Evolutionary conservation across 2,329 filamentous ascomycete genomes (phyloP), one percentile per base, ranked within the genome.

Genomic region (Colletotrichum navitas): DNA sequence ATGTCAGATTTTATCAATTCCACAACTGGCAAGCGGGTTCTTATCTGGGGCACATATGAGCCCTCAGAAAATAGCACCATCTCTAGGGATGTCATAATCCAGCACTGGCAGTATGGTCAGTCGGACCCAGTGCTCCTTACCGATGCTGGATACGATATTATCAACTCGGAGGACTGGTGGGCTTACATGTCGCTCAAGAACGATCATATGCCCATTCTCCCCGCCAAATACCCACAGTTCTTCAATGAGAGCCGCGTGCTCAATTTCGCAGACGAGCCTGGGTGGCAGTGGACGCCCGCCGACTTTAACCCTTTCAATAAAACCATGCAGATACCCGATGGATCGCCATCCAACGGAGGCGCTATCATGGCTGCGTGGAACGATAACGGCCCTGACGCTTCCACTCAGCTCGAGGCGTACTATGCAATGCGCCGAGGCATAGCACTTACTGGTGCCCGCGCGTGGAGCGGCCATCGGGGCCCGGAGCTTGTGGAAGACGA

Each of bases 121-220:
- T 85, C 84, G 1, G 83, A 85, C 66, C 84, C 84, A 0, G 74
- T 84, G 0, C 73, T 79, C 12, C 80, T 86, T 0, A 77, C 82
- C 14, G 68, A 75, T 1, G 75, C 79, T 5, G 80, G 79, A 1
- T 84, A 85, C 68, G 67, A 78, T 0, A 43, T 85, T 12, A 78
- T 86, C 77, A 86, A 86, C 73, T 85, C 83, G 0, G 79, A 86
- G 54, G 84, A 86, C 72, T 85, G 83, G 83, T 86, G 84, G 86
- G 85, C 84, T 0, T 88, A 89, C 73, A 86, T 88, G 81, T 84
- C 83, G 6, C 74, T 89, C 63, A 88, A 88, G 70, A 88, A 87
- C 70, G 83, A 86, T 71, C 84, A 85, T 73, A 83, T 76, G 62
- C 84, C 84, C 1, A 85, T 85, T 45, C 67, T 82, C 0, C 84